Evolutionary conservation across 768 basidiomycete species (phyloP).

Genomic region (Trametes coccinea): DNA sequence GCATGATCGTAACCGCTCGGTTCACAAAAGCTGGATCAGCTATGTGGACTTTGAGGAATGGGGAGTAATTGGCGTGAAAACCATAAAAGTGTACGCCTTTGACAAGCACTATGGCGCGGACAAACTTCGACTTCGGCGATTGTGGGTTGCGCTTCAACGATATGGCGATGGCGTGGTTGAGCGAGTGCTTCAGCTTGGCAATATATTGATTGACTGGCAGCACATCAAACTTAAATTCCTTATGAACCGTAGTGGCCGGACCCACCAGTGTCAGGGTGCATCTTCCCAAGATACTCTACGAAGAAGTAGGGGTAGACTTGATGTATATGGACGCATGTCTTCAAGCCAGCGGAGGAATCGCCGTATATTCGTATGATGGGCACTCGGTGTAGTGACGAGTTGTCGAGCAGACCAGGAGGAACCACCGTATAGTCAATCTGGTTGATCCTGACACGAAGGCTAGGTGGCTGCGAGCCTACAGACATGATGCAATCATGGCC

Average conservation of each 20-base stretch:
- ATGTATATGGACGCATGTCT: slow-evolving; percentile 87
- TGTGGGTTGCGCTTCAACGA: slow-evolving; percentile 74
- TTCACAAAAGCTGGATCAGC: slow-evolving; percentile 68
- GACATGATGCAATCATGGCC: slow-evolving; percentile 3
- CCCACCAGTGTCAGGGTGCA: slow-evolving; percentile 66
- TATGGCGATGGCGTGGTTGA: slow-evolving; percentile 85
- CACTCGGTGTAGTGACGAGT: slow-evolving; percentile 55
- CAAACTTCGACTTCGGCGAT: slow-evolving; percentile 55
- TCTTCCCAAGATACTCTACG: slow-evolving; percentile 72
- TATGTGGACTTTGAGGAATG: slow-evolving; percentile 86
- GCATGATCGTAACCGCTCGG: slow-evolving; percentile 73
- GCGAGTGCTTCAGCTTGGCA: slow-evolving; percentile 62
- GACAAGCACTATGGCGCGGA: slow-evolving; percentile 79
- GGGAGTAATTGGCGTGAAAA: slow-evolving; percentile 79
- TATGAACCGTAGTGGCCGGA: slow-evolving; percentile 7
- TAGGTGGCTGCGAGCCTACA: slow-evolving; percentile 15
- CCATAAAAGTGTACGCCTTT: slow-evolving; percentile 98
- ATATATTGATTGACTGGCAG: slow-evolving; percentile 72
- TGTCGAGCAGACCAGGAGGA: slow-evolving; percentile 64
- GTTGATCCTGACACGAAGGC: slow-evolving; percentile 46
- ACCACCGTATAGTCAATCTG: slow-evolving; percentile 66
- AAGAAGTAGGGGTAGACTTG: slow-evolving; percentile 95
- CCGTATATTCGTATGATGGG: slow-evolving; percentile 90
- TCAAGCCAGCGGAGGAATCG: slow-evolving; percentile 70
- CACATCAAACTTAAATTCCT: not conserved